Evolutionary conservation across 176 grass and related monocot species (phyloP).

Genomic region (Saccharum spontaneum): DNA sequence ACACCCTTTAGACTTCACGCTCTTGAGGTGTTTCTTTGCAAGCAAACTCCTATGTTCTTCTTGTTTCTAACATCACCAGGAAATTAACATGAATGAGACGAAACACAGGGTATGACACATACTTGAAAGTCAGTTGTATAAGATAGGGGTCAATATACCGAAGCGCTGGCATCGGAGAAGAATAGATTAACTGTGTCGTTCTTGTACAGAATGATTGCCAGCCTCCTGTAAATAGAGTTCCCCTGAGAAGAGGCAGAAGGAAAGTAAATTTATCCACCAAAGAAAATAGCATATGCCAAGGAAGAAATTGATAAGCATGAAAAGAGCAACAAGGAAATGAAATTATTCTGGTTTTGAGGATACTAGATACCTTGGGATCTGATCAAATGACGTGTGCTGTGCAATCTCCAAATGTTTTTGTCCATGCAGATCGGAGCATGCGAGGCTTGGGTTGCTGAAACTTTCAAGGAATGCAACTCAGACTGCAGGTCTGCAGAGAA

Average conservation of each 20-base stretch:
- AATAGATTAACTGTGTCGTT: neutral
- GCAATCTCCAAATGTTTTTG: neutral
- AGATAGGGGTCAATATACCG: neutral
- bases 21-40: too few relatives aligned
- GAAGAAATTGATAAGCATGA: neutral
- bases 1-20: neutral
- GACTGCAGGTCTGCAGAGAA: neutral
- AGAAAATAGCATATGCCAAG: neutral
- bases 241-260: neutral
- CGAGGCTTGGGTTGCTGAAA: neutral
- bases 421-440: neutral
- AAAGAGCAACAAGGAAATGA: neutral
- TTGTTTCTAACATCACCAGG: neutral
- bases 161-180: neutral
- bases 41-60: neutral
- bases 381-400: neutral
- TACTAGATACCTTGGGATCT: neutral
- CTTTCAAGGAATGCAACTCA: neutral
- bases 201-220: too few relatives aligned
- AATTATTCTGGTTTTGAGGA: neutral
- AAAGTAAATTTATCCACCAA: neutral
- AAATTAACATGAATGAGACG: neutral
- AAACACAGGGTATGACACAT: neutral
- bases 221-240: neutral
- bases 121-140: neutral